These are phyloP conservation scores for Pascua guehoae DNA, from an alignment of 1,284 basidiomycete species.

Conservation along the genomic window DNA sequence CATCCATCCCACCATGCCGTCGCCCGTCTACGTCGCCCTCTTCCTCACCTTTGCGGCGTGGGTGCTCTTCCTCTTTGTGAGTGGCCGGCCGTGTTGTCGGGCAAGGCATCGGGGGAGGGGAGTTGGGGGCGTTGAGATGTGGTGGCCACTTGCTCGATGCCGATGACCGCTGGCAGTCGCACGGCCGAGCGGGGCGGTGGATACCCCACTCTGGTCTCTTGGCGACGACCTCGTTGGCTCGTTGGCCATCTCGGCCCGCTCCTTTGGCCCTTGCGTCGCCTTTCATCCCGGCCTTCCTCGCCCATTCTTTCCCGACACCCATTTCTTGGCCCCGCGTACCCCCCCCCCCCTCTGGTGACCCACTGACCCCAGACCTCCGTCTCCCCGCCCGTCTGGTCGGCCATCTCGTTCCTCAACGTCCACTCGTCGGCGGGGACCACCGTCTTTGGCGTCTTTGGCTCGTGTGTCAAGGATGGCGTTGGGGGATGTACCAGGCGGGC, in stretches of 20 bases:
- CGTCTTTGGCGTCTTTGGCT: conserved; percentile 72
- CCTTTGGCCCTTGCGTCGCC: too few species aligned
- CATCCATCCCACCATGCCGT: conserved; percentile 1
- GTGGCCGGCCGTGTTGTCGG: background rate
- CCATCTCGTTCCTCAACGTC: conserved; percentile 64
- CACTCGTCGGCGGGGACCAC: conserved; percentile 45
- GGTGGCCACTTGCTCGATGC: too few species aligned
- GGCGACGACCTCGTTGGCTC: too few species aligned
- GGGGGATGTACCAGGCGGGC: conserved; percentile 27
- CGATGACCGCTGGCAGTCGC: too few species aligned
- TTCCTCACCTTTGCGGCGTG: conserved; percentile 37
- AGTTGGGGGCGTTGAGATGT: too few species aligned
- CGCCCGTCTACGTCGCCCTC: conserved; percentile 26
- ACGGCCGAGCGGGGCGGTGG: too few species aligned
- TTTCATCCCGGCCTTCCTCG: too few species aligned
- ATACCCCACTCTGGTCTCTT: too few species aligned
- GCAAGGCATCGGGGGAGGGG: too few species aligned
- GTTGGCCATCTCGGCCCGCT: too few species aligned
- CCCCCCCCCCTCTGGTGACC: conserved; percentile 52
- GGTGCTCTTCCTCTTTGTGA: conserved; percentile 25
- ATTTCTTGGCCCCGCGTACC: background rate
- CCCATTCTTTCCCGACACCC: too few species aligned
- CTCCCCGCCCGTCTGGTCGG: conserved; percentile 68
- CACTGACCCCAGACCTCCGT: conserved; percentile 60
- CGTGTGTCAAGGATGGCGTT: conserved; percentile 56